phyloP scores from a whole-genome alignment of 2,329 filamentous ascomycete species.

The Paradendryphiella salina region DNA sequence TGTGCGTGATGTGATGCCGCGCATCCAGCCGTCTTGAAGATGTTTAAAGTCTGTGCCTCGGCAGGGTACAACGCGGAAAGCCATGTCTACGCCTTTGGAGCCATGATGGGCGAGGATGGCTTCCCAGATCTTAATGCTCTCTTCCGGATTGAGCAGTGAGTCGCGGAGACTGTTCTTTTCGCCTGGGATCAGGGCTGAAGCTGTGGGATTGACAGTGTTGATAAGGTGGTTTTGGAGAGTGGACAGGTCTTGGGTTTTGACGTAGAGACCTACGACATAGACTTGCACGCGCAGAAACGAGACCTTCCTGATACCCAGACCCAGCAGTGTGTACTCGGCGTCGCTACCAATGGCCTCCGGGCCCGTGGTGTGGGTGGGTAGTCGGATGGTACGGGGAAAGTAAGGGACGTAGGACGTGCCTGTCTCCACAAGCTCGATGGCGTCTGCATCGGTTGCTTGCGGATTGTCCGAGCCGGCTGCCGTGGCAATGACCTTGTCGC shows the following conservation, averaged over 20 bases:
- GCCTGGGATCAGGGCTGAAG: slow-evolving; percentile 78
- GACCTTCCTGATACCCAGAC: slow-evolving; percentile 84
- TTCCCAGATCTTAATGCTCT: slow-evolving; percentile 75
- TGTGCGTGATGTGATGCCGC: slow-evolving; percentile 76
- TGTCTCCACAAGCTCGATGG: slow-evolving; percentile 75
- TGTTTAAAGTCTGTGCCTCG: slow-evolving; percentile 93
- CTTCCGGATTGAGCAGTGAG: slow-evolving; percentile 68
- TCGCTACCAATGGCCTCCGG: slow-evolving; percentile 31
- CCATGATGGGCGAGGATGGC: slow-evolving; percentile 64
- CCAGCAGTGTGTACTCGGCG: slow-evolving; percentile 82
- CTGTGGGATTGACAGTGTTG: slow-evolving; percentile 72
- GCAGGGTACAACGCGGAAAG: slow-evolving; percentile 84
- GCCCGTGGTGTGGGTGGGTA: slow-evolving; percentile 54
- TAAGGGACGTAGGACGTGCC: slow-evolving; percentile 77
- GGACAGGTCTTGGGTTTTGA: slow-evolving; percentile 80
- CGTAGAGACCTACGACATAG: slow-evolving; percentile 91
- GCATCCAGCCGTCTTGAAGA: slow-evolving; percentile 86
- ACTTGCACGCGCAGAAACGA: slow-evolving; percentile 89
- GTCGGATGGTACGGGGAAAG: slow-evolving; percentile 72
- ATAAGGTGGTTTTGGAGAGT: slow-evolving; percentile 78
- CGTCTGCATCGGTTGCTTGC: slow-evolving; percentile 51
- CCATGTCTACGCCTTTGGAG: slow-evolving; percentile 63
- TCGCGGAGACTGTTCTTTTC: slow-evolving; percentile 76
- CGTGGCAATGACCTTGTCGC: slow-evolving; percentile 61
- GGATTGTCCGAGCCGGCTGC: slow-evolving; percentile 39